Percentiles rank a stretch among this genome's conserved stretches.
Evolutionary conservation across 768 basidiomycete genomes (phyloP).

Genomic region (Termitomyces sp.): DNA sequence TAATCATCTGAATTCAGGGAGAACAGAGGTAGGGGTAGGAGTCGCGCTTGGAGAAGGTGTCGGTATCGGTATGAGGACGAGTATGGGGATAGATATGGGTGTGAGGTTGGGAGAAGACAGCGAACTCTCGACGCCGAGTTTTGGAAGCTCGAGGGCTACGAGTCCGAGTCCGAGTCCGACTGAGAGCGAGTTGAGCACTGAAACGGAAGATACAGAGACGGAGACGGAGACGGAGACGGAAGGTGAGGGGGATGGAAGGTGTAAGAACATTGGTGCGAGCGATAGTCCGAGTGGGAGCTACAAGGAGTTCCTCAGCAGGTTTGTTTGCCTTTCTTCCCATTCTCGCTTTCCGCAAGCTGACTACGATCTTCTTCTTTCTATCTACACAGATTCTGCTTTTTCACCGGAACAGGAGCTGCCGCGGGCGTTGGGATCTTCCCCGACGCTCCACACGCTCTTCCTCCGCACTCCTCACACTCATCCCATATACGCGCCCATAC

Average conservation of each 20-base stretch:
- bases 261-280: background rate
- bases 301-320: conserved; percentile 61
- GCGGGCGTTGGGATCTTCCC: conserved; percentile 1
- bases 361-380: background rate
- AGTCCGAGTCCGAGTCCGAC: conserved; percentile 5
- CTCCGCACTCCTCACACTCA: background rate
- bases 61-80: background rate
- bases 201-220: conserved; percentile 21
- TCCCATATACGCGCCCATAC: conserved; percentile 2
- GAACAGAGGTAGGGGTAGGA: background rate
- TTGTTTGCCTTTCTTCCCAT: conserved; percentile 13
- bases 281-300: conserved; percentile 32
- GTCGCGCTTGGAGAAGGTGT: background rate
- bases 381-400: conserved; percentile 68
- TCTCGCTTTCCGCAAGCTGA: background rate
- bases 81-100: background rate
- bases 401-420: conserved; percentile 48
- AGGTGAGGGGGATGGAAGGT: conserved; percentile 6
- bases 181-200: conserved; percentile 18
- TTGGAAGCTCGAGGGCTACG: conserved; percentile 36
- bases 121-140: conserved; percentile 42
- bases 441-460: background rate
- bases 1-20: background rate
- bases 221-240: conserved; percentile 15
- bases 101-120: conserved; percentile 22